Conservation (phyloP, 371 early-diverging fungal species). For the Blakeslea trispora region DNA sequence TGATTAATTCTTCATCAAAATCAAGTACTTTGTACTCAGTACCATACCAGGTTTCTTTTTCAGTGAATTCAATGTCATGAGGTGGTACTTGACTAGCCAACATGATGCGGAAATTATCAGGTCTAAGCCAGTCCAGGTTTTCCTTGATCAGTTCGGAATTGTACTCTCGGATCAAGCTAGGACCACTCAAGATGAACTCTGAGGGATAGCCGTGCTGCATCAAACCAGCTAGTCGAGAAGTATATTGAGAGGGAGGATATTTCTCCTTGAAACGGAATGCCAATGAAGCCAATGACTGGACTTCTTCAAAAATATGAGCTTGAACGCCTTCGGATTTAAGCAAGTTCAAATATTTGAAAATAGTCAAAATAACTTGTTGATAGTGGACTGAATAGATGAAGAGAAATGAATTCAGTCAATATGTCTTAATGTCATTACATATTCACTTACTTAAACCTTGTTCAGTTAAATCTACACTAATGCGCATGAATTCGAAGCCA, state of each 20-base stretch:
- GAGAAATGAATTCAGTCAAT: no score
- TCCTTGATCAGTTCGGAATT: slow-evolving; percentile 63
- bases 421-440: no score
- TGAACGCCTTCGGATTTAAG: slow-evolving; percentile 70
- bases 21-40: slow-evolving; percentile 79
- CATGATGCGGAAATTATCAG: slow-evolving; percentile 70
- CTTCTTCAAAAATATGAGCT: slow-evolving; percentile 79
- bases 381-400: slow-evolving; percentile 68
- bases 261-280: slow-evolving; percentile 87
- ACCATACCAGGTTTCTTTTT: slow-evolving; percentile 78
- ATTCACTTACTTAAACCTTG: slow-evolving; percentile 71
- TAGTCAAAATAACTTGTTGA: slow-evolving; percentile 72
- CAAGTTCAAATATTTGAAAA: slow-evolving; percentile 90
- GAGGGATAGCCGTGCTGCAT: slow-evolving; percentile 73
- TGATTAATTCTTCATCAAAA: slow-evolving; percentile 55
- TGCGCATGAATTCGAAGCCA: slow-evolving; percentile 81
- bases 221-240: slow-evolving; percentile 59
- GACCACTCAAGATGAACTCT: slow-evolving; percentile 70
- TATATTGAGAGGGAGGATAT: slow-evolving; percentile 60
- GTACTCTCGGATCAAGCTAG: slow-evolving; percentile 63
- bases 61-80: slow-evolving; percentile 44
- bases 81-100: slow-evolving; percentile 51
- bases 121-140: slow-evolving; percentile 58
- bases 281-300: slow-evolving; percentile 66
- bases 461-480: slow-evolving; percentile 81